Base-by-base conservation (phyloP, 2,329 filamentous ascomycete species). In the Epicoccum nigrum region DNA sequence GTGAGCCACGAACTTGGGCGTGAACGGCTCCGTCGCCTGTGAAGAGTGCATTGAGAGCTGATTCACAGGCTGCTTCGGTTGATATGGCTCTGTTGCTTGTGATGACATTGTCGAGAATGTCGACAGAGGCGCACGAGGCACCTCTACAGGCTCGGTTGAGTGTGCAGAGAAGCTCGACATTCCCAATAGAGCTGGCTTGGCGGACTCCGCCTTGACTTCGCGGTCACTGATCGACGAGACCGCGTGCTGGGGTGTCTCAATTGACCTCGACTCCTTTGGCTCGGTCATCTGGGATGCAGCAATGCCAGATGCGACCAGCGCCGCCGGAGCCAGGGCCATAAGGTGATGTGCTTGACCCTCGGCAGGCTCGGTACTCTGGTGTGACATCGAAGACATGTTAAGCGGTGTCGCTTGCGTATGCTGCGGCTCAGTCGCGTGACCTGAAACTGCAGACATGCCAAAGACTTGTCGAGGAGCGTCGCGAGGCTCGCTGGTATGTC, bases 161-260 rank as follows among this genome's bases (percentile, higher is more conserved):
- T 67, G 68, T 39, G 59, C 51, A 19, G 59, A 61, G 20, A 73
- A 41, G 7, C 46, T 47, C n/a, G 71, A 74, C 48, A 68, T 35
- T 17, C 56, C 54, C 45, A 67, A 28, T 19, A 55, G 42, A 52
- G 63, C 51, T 16, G 45, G 51, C 12, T 41, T 46, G 9, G 39
- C 23, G 13, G 19, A 16, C 13, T 45, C 21, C 20, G 28, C 21
- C 23, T 30, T 35, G 27, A 39, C 6, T 7, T 35, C 38, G 9
- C 47, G 38, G 23, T 44, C 27, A 15, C 7, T 5, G 4, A 12
- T 6, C 5, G 17, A n/a, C 13, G 33, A 32, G 25, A 23, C 35
- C 21, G 27, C 51, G 16, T 25, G 6, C 12, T 35, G 19, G n/a
- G 30, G 7, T 19, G 32, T n/a, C 7, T 32, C 32, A 3, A 39